Evolutionary conservation across 305 asterid genomes (phyloP).

Genomic region (Solanum aculeatissimum): DNA sequence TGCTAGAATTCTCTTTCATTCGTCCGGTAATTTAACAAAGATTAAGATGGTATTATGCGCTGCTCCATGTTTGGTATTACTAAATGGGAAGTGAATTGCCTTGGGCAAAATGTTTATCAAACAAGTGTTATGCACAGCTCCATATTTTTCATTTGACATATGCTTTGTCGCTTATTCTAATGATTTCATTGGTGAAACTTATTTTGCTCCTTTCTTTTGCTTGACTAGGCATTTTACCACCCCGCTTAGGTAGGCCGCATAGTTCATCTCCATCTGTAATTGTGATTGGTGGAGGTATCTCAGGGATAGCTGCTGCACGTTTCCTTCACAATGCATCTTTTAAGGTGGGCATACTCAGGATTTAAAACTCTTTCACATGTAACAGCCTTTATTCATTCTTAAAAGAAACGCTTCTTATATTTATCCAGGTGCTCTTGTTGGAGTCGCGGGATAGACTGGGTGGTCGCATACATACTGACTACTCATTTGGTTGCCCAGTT

Average conservation of each 20-base stretch:
- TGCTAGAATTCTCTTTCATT: background rate
- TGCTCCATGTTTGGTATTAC: background rate
- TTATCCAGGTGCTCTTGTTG: constrained; percentile 65
- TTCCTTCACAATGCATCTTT: constrained; percentile 76
- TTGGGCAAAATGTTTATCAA: background rate
- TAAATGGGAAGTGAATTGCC: background rate
- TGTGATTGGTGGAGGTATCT: constrained; percentile 93
- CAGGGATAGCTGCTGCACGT: constrained; percentile 92
- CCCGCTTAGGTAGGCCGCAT: constrained; percentile 41
- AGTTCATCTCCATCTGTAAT: constrained; percentile 56
- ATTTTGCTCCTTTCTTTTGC: background rate
- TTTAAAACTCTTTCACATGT: background rate
- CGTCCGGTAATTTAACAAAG: background rate
- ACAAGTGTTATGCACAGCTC: background rate
- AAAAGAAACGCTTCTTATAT: background rate
- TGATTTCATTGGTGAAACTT: background rate
- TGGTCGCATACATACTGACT: constrained; percentile 88
- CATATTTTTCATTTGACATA: too few relatives aligned
- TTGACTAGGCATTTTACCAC: constrained; percentile 31
- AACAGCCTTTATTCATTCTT: background rate
- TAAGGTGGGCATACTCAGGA: constrained; percentile 30
- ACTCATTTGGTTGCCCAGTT: constrained; percentile 91
- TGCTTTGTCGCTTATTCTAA: background rate
- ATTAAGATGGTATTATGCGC: background rate
- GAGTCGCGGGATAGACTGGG: constrained; percentile 93